Base-by-base conservation (phyloP, 2,329 filamentous ascomycete species). In the Ceratocystis ficicola region DNA sequence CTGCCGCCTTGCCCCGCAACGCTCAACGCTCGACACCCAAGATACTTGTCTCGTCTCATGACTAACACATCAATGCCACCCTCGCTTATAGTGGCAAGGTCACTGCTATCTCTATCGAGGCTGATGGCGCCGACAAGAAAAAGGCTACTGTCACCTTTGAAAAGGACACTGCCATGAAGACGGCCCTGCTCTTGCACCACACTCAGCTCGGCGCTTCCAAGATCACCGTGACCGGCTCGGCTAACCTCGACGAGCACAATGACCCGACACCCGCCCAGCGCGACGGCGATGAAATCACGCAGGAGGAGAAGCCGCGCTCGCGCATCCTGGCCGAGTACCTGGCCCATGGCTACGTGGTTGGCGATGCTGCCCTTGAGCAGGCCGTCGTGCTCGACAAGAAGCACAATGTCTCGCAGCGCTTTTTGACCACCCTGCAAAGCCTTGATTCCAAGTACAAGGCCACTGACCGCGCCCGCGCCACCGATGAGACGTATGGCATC, bases 291-390 rank as follows among this genome's bases (percentile, higher is more conserved):
- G 84, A 91, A 71, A 86, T 97, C 72, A 85, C 87, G 15, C 94
- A 99, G 75, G 94, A 99, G 77, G 91, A 97, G 80, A 99, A 99
- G 83, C 94, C 94, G 17, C 88, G 92, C 72, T 85, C 89, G 50
- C 90, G 94, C 72, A 96, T 99, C 75, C 77, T 96, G 63, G 94
- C 94, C 70, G 94, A 99, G 79, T 96, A 97, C 77, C 87, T 99
- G 44, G 92, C 94, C 10, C 90, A 96, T 72, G 94, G 94, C 71
- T 99, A 99, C 78, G 83, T 86, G 48, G 81, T 97, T 70, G 91
- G 83, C 36, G 84, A 86, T 66, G 80, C 76, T 32, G 89, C 89
- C 63, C 86, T 96, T 71, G 83, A 94, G 78, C 83, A 83, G 69
- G 93, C 90, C 69, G 89, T 99, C 72, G 84, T 89, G 36, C 85